These are phyloP conservation scores for Nicotiana benthamiana DNA, from an alignment of 257 asterid species.

Conservation along the genomic window DNA sequence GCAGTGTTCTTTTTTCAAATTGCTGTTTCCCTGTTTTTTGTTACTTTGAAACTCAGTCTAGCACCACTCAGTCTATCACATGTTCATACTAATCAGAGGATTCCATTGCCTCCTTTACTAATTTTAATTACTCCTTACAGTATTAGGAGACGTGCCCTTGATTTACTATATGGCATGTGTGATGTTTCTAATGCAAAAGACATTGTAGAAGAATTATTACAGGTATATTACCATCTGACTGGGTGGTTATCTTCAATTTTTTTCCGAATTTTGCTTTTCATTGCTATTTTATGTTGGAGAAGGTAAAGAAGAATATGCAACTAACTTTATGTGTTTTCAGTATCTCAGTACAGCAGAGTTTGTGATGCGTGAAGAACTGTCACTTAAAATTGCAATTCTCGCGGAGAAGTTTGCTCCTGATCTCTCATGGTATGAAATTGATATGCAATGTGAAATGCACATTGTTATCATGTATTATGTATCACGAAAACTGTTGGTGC, in stretches of 20 bases:
- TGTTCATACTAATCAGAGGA: background rate
- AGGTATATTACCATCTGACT: conserved; percentile 39
- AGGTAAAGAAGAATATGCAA: background rate
- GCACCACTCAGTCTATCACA: background rate
- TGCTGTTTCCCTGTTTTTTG: background rate
- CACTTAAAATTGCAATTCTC: conserved; percentile 89
- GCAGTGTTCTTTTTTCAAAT: background rate
- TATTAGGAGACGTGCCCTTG: conserved; percentile 95
- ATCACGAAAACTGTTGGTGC: background rate
- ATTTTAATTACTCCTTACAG: conserved; percentile 31
- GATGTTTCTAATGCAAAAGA: conserved; percentile 97
- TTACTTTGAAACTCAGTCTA: background rate
- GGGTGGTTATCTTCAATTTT: background rate
- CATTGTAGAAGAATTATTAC: conserved; percentile 91
- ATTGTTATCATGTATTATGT: background rate
- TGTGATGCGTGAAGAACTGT: conserved; percentile 54
- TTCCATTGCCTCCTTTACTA: conserved; percentile 6
- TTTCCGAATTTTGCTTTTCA: background rate
- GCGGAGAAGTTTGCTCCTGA: conserved; percentile 99
- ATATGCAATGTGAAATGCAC: background rate
- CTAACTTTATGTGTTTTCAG: conserved; percentile 35
- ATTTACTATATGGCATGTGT: conserved; percentile 95
- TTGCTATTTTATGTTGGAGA: conserved; percentile 1
- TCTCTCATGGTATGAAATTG: conserved; percentile 68
- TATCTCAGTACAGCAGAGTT: conserved; percentile 85